Base-by-base conservation (phyloP, 345 rosid genomes). In the Hibiscus mutabilis region DNA sequence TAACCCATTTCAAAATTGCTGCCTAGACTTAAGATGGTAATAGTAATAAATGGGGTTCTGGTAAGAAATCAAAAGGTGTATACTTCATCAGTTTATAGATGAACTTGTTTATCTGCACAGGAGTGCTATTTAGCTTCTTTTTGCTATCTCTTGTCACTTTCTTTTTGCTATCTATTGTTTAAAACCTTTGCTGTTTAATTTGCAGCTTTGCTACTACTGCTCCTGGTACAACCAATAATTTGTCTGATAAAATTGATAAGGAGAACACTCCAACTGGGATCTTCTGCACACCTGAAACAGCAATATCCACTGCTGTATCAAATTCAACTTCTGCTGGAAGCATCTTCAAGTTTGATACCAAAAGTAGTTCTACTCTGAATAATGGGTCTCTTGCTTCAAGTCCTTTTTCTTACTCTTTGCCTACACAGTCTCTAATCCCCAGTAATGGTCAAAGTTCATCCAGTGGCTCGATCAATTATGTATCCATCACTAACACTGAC, bases 171-270 rank as follows among this genome's bases (percentile, higher is more conserved):
- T 42, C 16, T 49, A n/a, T 21, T 21, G 21, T 29, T 19, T 31
- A 47, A 61, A 29, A 12, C 24, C 2, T 53, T 33, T 69, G 35
- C 11, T 72, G 47, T 51, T 77, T 37, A 18, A 60, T 76, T 7
- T 86, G 82, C 90, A 95, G 98, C 77, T 75, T 75, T 66, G 51
- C 55, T 5, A 46, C 78, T 78, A 62, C 29, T 73, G 77, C 80
- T 78, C 69, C 69, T 69, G 85, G 74, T 74, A 60, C 77, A 18
- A 62, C 75, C 47, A 82, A 81, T 68, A 62, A 77, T 71, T 93
- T 85, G 74, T 70, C 81, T 53, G 78, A 72, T 69, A 81, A 81
- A 79, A 66, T 61, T 77, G 79, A 68, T 56, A 52, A 69, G 66
- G 68, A 75, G 71, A 79, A 60, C 64, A 61, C 47, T 74, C 51